These are phyloP conservation scores for Russula griseocarnosa DNA, from an alignment of 768 basidiomycete species.

Conservation along the genomic window DNA sequence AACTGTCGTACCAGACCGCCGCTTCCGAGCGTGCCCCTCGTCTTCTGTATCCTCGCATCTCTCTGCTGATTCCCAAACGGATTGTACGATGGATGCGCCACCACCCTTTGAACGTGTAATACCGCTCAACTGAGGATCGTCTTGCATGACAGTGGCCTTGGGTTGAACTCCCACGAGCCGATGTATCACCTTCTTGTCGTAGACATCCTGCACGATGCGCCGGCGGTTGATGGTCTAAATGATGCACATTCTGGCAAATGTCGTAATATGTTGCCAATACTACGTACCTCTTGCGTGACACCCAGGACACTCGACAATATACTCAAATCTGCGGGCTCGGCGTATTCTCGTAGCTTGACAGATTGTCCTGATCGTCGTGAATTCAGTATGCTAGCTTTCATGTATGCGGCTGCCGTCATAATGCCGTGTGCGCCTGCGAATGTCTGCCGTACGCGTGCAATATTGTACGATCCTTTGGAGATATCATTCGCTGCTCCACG, in stretches of 20 bases:
- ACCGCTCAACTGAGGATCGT: constrained; percentile 10
- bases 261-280: background rate
- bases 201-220: constrained; percentile 62
- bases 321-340: constrained; percentile 63
- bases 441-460: constrained; percentile 74
- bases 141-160: constrained; percentile 16
- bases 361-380: constrained; percentile 52
- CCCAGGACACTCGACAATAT: constrained; percentile 77
- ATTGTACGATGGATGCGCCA: constrained; percentile 33
- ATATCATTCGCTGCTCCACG: constrained; percentile 78
- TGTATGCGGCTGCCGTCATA: constrained; percentile 69
- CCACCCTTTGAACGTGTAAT: constrained; percentile 10
- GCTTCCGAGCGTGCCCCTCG: constrained; percentile 22
- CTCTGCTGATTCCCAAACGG: constrained; percentile 44
- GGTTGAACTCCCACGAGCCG: constrained; percentile 47
- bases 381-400: constrained; percentile 57
- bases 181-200: constrained; percentile 57
- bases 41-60: constrained; percentile 34
- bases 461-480: constrained; percentile 80
- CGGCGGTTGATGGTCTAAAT: constrained; percentile 71
- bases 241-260: constrained; percentile 5
- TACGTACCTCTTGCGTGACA: constrained; percentile 73
- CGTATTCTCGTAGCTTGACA: constrained; percentile 42
- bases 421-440: constrained; percentile 79
- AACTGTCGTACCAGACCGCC: constrained; percentile 6